Base-by-base conservation (phyloP, 2,329 filamentous ascomycete genomes). In the Hirsutella minnesotensis region DNA sequence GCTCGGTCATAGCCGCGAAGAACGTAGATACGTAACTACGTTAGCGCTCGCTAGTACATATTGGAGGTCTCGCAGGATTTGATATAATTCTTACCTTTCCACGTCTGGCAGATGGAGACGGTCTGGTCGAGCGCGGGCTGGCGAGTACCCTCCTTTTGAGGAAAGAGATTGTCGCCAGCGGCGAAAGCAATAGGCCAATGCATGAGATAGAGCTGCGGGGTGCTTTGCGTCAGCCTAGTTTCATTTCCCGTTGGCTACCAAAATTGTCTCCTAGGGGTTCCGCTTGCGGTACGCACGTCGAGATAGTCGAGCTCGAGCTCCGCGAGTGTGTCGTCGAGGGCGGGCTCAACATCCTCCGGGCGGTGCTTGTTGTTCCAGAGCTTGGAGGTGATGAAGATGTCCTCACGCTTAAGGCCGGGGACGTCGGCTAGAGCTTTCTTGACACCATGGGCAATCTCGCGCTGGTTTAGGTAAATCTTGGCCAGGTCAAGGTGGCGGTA, bases 361-460 rank as follows among this genome's bases (percentile, higher is more conserved):
- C 72, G 75, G 53, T 79, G 75, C 65, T 54, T 57, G 52, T 80
- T 80, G 51, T 70, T 71, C 68, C 67, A 71, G 24, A 85, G 70
- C 69, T 86, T 86, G 50, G 78, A 81, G 43, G 81, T 85, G 53
- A 78, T 65, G 64, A 74, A 79, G 56, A 78, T 70, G 50, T 77
- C 67, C 49, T 68, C 64, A 13, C 73, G 68, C 53, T 71, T 67
- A 18, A 79, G 64, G 36, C 70, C 72, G 13, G 68, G 66, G 46
- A 74, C 62, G 40, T 69, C 66, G 8, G 55, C 56, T 20, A 66
- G 49, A 36, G 66, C 66, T 52, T 61, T 61, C 57, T 67, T 68
- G 52, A 79, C 70, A 27, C 73, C 75, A 51, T 70, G 57, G 27
- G 71, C 75, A 29, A 78, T 72, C 56, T 78, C 75, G 13, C 58